These are phyloP conservation scores for Monosporozyma solicola DNA, from an alignment of 805 yeast genomes.

Conservation along the genomic window DNA sequence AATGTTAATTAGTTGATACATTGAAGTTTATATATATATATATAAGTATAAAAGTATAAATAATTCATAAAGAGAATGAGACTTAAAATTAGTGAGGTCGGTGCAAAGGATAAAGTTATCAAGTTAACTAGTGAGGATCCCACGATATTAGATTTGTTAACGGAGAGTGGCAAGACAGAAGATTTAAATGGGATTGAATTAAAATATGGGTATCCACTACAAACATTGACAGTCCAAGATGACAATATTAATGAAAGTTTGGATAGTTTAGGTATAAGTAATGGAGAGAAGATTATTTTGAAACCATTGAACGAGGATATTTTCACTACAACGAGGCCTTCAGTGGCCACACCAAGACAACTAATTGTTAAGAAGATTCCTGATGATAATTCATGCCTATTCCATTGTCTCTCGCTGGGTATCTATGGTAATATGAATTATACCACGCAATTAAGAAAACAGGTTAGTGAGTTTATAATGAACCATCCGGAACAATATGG, in stretches of 20 bases:
- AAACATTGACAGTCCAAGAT: conserved; percentile 29
- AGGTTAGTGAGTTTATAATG: conserved; percentile 41
- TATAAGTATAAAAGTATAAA: not conserved
- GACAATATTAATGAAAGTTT: conserved; percentile 16
- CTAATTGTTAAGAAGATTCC: conserved; percentile 51
- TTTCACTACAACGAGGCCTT: not conserved
- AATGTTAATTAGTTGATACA: not conserved
- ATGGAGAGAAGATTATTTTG: conserved; percentile 16
- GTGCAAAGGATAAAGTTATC: conserved; percentile 26
- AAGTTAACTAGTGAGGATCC: conserved; percentile 30
- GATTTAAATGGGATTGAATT: conserved; percentile 20
- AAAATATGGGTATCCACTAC: conserved; percentile 58
- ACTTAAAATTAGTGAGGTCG: conserved; percentile 29
- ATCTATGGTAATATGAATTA: conserved; percentile 36
- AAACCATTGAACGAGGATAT: not conserved
- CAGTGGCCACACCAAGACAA: not conserved
- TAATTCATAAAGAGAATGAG: conserved; percentile 24
- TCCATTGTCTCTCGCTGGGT: conserved; percentile 54
- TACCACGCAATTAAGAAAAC: conserved; percentile 41
- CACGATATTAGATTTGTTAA: conserved; percentile 29
- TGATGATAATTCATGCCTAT: conserved; percentile 73
- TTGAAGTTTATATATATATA: not conserved
- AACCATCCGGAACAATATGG: conserved; percentile 39
- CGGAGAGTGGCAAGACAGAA: conserved; percentile 8
- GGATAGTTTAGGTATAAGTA: conserved; percentile 36